A percentile compares a stretch with the other conserved stretches of the same genome.
Conservation (phyloP, 768 basidiomycete genomes). For the Lentinula edodes region DNA sequence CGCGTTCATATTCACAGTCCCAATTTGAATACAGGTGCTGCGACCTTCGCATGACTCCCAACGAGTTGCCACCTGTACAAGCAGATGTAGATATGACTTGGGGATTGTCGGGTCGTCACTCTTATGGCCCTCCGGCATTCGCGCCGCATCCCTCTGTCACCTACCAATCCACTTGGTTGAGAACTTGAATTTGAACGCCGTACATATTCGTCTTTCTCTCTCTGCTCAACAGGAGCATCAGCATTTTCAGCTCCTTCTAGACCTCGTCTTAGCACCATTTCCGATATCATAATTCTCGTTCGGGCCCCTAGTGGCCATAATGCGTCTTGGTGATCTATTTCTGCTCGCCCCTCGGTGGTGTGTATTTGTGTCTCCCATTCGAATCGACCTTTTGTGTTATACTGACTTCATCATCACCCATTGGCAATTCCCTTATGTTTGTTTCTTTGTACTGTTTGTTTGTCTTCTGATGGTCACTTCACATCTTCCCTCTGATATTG, state of each 20-base stretch:
- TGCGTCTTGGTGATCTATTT: slow-evolving; percentile 20
- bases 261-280: slow-evolving; percentile 13
- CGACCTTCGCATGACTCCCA: slow-evolving; percentile 37
- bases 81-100: slow-evolving; percentile 36
- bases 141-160: slow-evolving; percentile 35
- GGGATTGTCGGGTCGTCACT: slow-evolving; percentile 37
- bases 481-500: neutral
- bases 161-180: slow-evolving; percentile 47
- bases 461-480: neutral
- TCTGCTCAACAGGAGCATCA: slow-evolving; percentile 22
- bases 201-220: slow-evolving; percentile 11
- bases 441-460: neutral
- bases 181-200: slow-evolving; percentile 28
- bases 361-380: slow-evolving; percentile 27
- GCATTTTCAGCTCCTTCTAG: slow-evolving; percentile 14
- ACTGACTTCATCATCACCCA: slow-evolving; percentile 2
- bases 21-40: slow-evolving; percentile 48
- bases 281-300: slow-evolving; percentile 15
- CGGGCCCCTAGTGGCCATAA: slow-evolving; percentile 9
- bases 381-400: slow-evolving; percentile 20
- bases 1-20: slow-evolving; percentile 57
- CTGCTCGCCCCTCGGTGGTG: slow-evolving; percentile 15
- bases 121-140: slow-evolving; percentile 36
- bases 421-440: slow-evolving; percentile 1
- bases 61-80: slow-evolving; percentile 29